Evolutionary conservation across 805 yeast species (phyloP), one percentile per base, ranked within the genome.

Genomic region (Ogataea salicorniae): DNA sequence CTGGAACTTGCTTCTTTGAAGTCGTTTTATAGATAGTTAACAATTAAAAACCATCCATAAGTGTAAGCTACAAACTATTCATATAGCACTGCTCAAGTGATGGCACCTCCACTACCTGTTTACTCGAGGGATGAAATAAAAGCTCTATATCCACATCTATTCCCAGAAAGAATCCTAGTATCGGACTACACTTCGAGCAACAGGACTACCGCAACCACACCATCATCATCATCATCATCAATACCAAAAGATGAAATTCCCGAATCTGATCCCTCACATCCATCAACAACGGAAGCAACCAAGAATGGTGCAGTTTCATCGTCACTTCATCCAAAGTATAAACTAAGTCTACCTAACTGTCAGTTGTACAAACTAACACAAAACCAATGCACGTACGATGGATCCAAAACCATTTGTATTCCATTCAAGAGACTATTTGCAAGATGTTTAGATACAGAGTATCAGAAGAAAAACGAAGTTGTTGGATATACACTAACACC

Each of bases 81-180:
- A 26, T 26, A 26, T 5, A 9, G 11, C 13, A 26, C 31, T 9
- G 13, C 11, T 39, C 39, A 18, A n/a, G 75, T 76, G 80, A 75
- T 76, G 80, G 79, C 80, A 0, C 81, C 80, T 1, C 73, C 76
- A 9, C 65, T 77, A n/a, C 77, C 77, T 0, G 70, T 76, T 2
- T 69, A 71, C 42, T 54, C 67, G 3, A 48, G 64, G 29, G 71
- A 66, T 3, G 78, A 74, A 44, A 61, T 70, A 20, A 55, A 55
- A 39, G 50, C 48, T 18, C 45, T 52, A 36, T 63, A 54, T 42
- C 65, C 66, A 1, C 46, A 54, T n/a, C 36, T 60, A 8, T 58
- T 59, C 36, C 61, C 61, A 6, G 58, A 54, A 16, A 40, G 63
- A 38, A 37, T 50, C 33, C 42, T 51, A 8, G 18, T n/a, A 15